Percentiles rank a stretch among this genome's conserved stretches.
phyloP scores from a whole-genome alignment of 2,329 filamentous ascomycete species.

The Sporothrix schenckii region DNA sequence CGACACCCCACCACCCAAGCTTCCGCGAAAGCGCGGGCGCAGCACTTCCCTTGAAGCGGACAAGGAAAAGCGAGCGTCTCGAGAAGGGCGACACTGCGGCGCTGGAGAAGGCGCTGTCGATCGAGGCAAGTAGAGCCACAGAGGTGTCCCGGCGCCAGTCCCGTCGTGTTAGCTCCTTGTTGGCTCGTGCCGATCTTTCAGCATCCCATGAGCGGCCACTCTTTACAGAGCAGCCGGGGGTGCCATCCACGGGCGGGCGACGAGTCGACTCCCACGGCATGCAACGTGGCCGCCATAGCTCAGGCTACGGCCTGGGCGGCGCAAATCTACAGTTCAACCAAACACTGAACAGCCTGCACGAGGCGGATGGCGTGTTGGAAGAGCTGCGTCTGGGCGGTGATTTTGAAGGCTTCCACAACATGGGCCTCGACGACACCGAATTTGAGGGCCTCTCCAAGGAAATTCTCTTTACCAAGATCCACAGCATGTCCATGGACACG shows the following conservation, averaged over 20 bases:
- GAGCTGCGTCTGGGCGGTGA: slow-evolving; percentile 64
- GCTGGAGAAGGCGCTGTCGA: slow-evolving; percentile 66
- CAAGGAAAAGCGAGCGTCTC: slow-evolving; percentile 55
- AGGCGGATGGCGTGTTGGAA: slow-evolving; percentile 70
- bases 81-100: slow-evolving; percentile 47
- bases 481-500: slow-evolving; percentile 66
- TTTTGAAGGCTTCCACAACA: slow-evolving; percentile 70
- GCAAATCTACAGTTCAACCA: slow-evolving; percentile 49
- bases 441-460: slow-evolving; percentile 73
- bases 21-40: slow-evolving; percentile 77
- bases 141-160: slow-evolving; percentile 62
- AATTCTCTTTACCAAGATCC: slow-evolving; percentile 70
- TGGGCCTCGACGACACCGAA: slow-evolving; percentile 72
- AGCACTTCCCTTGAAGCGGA: slow-evolving; percentile 56
- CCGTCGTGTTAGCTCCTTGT: slow-evolving; percentile 85
- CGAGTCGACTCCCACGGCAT: slow-evolving; percentile 75
- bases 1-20: slow-evolving; percentile 72
- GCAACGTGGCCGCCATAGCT: slow-evolving; percentile 64
- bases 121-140: slow-evolving; percentile 68
- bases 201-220: slow-evolving; percentile 78
- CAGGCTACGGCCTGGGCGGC: slow-evolving; percentile 38
- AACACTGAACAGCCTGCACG: slow-evolving; percentile 64
- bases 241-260: slow-evolving; percentile 49
- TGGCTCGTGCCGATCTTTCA: slow-evolving; percentile 84
- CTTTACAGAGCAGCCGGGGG: slow-evolving; percentile 68